phyloP scores from a whole-genome alignment of 495 filamentous ascomycete species.

The Aspergillus steynii region DNA sequence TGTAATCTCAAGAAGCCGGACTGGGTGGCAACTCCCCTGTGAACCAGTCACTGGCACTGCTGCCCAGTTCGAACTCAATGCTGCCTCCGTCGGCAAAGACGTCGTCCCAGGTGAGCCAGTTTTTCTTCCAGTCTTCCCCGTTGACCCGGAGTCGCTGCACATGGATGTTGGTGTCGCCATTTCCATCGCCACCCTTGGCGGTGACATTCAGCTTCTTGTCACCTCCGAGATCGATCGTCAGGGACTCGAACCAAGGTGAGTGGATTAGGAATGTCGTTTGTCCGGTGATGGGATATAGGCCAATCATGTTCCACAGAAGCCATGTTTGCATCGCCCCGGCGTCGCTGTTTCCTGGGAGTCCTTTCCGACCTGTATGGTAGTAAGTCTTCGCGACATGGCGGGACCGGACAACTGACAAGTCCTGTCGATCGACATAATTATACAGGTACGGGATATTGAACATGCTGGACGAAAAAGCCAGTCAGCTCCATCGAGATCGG shows the following conservation, averaged over 20 bases:
- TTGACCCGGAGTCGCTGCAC: slow-evolving; percentile 54
- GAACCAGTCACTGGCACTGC: slow-evolving; percentile 45
- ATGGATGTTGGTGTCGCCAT: slow-evolving; percentile 38
- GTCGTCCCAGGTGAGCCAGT: slow-evolving; percentile 57
- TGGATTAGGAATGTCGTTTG: slow-evolving; percentile 58
- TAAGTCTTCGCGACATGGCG: slow-evolving; percentile 40
- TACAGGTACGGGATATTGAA: slow-evolving; percentile 73
- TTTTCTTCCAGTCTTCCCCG: slow-evolving; percentile 48
- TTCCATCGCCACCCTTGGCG: slow-evolving; percentile 36
- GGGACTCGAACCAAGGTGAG: slow-evolving; percentile 54
- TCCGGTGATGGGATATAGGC: slow-evolving; percentile 56
- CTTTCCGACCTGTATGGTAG: slow-evolving; percentile 36
- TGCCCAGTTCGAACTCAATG: slow-evolving; percentile 55
- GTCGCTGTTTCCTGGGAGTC: slow-evolving; percentile 59
- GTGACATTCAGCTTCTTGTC: slow-evolving; percentile 48
- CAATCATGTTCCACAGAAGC: slow-evolving; percentile 62
- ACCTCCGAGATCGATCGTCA: slow-evolving; percentile 50
- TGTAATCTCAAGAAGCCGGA: slow-evolving; percentile 39
- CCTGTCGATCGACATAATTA: slow-evolving; percentile 64
- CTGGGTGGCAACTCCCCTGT: slow-evolving; percentile 53
- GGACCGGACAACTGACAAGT: slow-evolving; percentile 43
- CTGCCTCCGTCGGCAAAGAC: slow-evolving; percentile 54
- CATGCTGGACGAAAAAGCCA: slow-evolving; percentile 32
- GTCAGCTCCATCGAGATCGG: not conserved
- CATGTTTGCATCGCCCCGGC: slow-evolving; percentile 62